Percentiles rank a stretch among this genome's conserved stretches.
phyloP scores from a whole-genome alignment of 306 rosid genomes.

The Quercus agrifolia region DNA sequence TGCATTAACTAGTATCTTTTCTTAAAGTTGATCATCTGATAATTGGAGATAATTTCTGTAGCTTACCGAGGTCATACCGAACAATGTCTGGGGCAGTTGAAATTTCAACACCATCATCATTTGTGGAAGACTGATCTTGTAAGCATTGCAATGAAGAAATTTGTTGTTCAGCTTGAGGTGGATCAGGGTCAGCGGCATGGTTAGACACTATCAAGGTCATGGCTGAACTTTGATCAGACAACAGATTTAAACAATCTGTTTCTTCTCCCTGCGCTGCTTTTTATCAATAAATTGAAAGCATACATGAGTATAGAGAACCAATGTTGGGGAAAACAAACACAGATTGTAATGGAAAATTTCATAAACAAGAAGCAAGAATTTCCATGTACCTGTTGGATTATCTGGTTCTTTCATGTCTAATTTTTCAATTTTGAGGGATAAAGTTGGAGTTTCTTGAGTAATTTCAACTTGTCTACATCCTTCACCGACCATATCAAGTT shows the following conservation, averaged over 20 bases:
- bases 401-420: conserved; percentile 28
- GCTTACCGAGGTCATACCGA: conserved; percentile 41
- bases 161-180: conserved; percentile 25
- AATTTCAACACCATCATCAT: conserved; percentile 39
- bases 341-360: conserved; percentile 1
- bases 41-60: conserved; percentile 9
- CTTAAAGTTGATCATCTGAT: background rate
- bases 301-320: background rate
- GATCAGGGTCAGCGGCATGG: conserved; percentile 24
- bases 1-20: conserved; percentile 2
- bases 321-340: background rate
- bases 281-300: conserved; percentile 3
- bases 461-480: conserved; percentile 12
- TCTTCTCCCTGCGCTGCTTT: conserved; percentile 20
- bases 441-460: conserved; percentile 23
- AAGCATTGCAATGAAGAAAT: conserved; percentile 21
- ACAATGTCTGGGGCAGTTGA: conserved; percentile 33
- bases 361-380: conserved; percentile 23
- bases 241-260: background rate
- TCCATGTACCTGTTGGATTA: conserved; percentile 40
- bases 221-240: conserved; percentile 6
- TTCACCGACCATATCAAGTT: conserved; percentile 23
- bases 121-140: conserved; percentile 31
- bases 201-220: conserved; percentile 16
- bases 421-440: conserved; percentile 21